Conservation (phyloP, 495 filamentous ascomycete species). For the Aspergillus panamensis region DNA sequence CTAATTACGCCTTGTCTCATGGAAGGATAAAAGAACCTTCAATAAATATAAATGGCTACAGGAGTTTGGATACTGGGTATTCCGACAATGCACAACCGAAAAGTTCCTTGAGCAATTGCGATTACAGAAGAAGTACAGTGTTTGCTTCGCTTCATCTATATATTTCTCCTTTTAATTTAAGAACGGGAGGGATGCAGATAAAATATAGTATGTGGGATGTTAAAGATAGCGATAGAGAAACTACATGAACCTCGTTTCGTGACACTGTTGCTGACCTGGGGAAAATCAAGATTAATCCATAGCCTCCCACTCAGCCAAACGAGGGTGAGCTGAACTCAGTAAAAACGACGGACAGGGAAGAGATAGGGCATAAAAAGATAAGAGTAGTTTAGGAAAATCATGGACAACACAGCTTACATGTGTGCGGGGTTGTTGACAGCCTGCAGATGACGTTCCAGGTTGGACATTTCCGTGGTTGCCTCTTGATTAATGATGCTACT, state of each 20-base stretch:
- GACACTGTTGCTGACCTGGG: too few relatives aligned
- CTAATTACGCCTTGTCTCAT: constrained; percentile 16
- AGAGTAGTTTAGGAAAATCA: neutral
- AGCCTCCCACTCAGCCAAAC: too few relatives aligned
- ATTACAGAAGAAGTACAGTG: neutral
- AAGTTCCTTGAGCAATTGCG: neutral
- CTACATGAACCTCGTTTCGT: too few relatives aligned
- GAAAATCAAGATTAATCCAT: too few relatives aligned
- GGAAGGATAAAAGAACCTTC: constrained; percentile 21
- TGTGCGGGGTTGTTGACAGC: neutral
- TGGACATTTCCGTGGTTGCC: neutral
- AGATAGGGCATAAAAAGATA: neutral
- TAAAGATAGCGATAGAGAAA: too few relatives aligned
- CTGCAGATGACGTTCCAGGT: neutral
- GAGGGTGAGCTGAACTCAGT: neutral
- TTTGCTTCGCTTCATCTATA: too few relatives aligned
- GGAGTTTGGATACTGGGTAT: neutral
- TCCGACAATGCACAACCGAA: neutral
- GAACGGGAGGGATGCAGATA: too few relatives aligned
- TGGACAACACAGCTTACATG: neutral
- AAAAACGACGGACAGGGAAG: neutral
- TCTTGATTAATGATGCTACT: neutral
- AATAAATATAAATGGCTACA: constrained; percentile 7
- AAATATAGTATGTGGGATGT: too few relatives aligned
- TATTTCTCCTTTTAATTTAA: too few relatives aligned